Evolutionary conservation across 164 flowering plant species (phyloP).

Genomic region (Vitis amurensis): DNA sequence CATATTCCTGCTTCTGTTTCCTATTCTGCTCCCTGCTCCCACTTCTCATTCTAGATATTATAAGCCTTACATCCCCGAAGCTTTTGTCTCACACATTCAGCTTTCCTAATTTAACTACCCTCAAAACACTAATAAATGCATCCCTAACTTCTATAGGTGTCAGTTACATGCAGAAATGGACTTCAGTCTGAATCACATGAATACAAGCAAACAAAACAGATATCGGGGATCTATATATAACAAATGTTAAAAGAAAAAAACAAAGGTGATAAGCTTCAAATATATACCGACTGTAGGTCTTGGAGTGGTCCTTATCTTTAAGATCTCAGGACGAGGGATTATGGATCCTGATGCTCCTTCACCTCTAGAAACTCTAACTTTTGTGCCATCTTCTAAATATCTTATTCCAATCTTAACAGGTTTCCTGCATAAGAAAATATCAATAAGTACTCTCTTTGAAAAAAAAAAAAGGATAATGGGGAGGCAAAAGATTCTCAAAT

Average conservation of each 20-base stretch:
- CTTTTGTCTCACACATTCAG: no score
- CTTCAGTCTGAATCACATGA: no score
- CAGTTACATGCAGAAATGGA: no score
- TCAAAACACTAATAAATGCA: no score
- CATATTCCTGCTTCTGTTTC: no score
- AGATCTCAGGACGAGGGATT: slow-evolving; percentile 93
- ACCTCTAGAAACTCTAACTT: slow-evolving; percentile 87
- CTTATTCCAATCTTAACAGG: slow-evolving; percentile 77
- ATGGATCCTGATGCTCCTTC: slow-evolving; percentile 80
- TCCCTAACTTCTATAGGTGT: no score
- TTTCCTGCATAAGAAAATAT: slow-evolving; percentile 44
- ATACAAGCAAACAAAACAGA: no score
- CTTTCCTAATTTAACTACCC: no score
- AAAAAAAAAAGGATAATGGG: neutral
- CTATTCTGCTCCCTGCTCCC: no score
- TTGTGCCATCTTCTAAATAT: slow-evolving; percentile 85
- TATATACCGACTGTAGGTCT: slow-evolving; percentile 75
- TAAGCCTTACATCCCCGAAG: no score
- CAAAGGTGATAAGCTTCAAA: slow-evolving; percentile 1
- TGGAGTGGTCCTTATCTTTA: slow-evolving; percentile 80
- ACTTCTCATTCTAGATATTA: no score
- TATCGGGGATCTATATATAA: neutral
- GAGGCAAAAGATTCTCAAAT: neutral
- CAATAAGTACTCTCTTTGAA: neutral
- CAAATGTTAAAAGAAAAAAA: neutral